Conservation (phyloP, 176 grass and related monocot species). For the Eremochloa ophiuroides region DNA sequence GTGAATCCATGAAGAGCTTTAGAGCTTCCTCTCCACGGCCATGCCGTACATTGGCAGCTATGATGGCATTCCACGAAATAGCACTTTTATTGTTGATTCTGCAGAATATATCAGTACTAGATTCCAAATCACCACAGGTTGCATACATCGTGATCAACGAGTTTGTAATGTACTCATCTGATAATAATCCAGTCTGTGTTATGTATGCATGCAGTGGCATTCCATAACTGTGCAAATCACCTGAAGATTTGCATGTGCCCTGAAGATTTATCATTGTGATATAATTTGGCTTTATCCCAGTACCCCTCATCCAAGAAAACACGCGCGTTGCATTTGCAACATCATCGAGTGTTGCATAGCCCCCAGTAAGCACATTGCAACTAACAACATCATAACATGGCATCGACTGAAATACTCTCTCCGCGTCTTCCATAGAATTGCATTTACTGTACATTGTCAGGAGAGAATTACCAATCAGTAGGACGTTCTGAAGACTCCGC, state of each 20-base stretch:
- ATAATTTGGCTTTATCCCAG: conserved; percentile 51
- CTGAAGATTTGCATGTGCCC: conserved; percentile 38
- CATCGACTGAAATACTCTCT: conserved; percentile 59
- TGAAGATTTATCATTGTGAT: conserved; percentile 79
- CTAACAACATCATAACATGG: conserved; percentile 54
- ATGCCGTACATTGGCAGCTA: conserved; percentile 67
- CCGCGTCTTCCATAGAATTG: conserved; percentile 49
- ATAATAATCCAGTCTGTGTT: conserved; percentile 51
- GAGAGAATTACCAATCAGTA: conserved; percentile 51
- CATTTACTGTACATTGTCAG: conserved; percentile 84
- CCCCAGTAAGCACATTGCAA: conserved; percentile 73
- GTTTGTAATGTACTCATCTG: conserved; percentile 71
- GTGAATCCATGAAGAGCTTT: conserved; percentile 64
- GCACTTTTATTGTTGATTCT: conserved; percentile 42
- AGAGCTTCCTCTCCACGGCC: conserved; percentile 72
- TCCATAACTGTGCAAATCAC: conserved; percentile 51
- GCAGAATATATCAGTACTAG: conserved; percentile 59
- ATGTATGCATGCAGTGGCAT: conserved; percentile 63
- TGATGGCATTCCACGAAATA: conserved; percentile 80
- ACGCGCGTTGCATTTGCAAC: conserved; percentile 36
- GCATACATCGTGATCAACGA: conserved; percentile 89
- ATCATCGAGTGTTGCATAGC: conserved; percentile 42
- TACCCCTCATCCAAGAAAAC: conserved; percentile 65
- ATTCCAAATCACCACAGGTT: conserved; percentile 66
- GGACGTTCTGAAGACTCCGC: conserved; percentile 37